Evolutionary conservation across 495 filamentous ascomycete genomes (phyloP), one percentile per base, ranked within the genome.

Genomic region (Penicillium goetzii): DNA sequence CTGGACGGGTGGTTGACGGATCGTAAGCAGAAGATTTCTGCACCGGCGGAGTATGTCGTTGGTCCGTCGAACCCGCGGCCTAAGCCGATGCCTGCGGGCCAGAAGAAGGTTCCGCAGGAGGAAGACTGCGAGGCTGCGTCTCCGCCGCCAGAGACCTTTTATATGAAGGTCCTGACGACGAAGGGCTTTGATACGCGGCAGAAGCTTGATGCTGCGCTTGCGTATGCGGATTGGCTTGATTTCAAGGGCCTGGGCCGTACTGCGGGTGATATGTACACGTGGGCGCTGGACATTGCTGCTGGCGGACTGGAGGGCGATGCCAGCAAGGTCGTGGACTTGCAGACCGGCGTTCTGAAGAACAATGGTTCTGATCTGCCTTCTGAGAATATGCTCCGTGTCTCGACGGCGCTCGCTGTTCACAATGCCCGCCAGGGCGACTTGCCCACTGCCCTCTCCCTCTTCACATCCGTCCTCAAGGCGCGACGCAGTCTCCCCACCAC

Each of bases 51-150:
- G 26, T 82, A 87, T 51, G 84, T 96, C 28, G 81, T 90, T 60
- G 92, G 92, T 0, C 91, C 92, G 2, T 92, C 90, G 11, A 96
- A 97, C 72, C 91, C 90, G 9, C 81, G 86, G 51, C 92, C 93
- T 10, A 86, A 85, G 68, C 91, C 91, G 4, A 77, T 91, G 55
- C 88, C 88, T 9, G 77, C 82, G 4, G 84, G 85, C 9, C 78
- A 81, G 59, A 76, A 76, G 61, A 74, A 79, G 62, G 80, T 86
- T 0, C 89, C 89, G 2, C 81, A 73, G 36, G 91, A 96, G 73
- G 85, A 92, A 67, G 77, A 96, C 66, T 91, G 89, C 70, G 82
- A 85, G 64, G 76, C 79, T 2, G 84, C 86, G 2, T 90, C 83
- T 38, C 85, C 87, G 17, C 66, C 83, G 4, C 88, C 93, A 0